A percentile compares a stretch with the other conserved stretches of the same genome.
Evolutionary conservation across 306 rosid species (phyloP).

Genomic region (barrel medic (Medicago truncatula)): DNA sequence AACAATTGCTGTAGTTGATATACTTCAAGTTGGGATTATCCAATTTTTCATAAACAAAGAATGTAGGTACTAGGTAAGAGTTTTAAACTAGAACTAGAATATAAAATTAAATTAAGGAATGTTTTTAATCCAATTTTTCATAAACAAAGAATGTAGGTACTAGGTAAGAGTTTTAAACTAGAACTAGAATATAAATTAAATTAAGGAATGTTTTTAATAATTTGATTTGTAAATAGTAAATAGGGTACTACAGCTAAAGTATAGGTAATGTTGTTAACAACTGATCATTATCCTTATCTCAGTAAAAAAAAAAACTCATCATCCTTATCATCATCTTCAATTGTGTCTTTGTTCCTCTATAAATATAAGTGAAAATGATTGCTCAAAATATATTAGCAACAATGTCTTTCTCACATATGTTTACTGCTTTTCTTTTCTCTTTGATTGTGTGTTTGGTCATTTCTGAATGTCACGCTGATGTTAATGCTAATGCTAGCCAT

Average conservation of each 20-base stretch:
- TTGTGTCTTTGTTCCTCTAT: not conserved
- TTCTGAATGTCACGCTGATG: constrained; percentile 4
- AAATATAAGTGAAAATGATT: not conserved
- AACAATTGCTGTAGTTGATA: too few relatives aligned
- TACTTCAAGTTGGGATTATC: too few relatives aligned
- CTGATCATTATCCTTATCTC: not conserved
- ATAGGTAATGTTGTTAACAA: not conserved
- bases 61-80: too few relatives aligned
- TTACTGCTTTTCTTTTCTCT: not conserved
- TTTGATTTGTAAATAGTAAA: not conserved
- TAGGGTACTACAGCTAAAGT: not conserved
- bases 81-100: too few relatives aligned
- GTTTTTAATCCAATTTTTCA: too few relatives aligned
- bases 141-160: too few relatives aligned
- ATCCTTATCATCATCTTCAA: too few relatives aligned
- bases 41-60: too few relatives aligned
- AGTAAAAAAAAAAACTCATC: not conserved
- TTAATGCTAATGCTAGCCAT: constrained; percentile 6
- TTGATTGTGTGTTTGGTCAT: not conserved
- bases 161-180: too few relatives aligned
- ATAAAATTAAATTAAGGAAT: too few relatives aligned
- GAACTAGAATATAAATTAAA: too few relatives aligned
- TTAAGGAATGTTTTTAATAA: too few relatives aligned
- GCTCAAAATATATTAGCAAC: not conserved
- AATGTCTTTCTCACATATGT: not conserved